Evolutionary conservation across 805 yeast species (phyloP), one percentile per base, ranked within the genome.

Genomic region (Ogataea angusta): DNA sequence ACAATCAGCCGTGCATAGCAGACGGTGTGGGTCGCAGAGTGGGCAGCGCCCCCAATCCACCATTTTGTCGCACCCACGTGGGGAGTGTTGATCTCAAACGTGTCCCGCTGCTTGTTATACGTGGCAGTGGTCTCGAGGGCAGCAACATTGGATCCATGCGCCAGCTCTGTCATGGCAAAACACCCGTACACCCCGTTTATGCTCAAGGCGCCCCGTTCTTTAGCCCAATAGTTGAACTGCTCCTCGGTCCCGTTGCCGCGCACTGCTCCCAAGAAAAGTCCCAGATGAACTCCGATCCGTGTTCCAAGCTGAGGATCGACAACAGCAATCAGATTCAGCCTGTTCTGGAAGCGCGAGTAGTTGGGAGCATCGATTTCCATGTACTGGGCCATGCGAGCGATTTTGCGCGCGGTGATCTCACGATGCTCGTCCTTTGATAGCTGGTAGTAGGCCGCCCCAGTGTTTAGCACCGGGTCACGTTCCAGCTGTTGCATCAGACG

Each of bases 21-120:
- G n/a, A 82, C 78, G 17, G 87, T 71, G 66, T 90, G 96, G 21
- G 90, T 87, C 5, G 96, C 87, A 15, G 95, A 82, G 63, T 87
- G 95, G 9, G 96, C 96, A 30, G 96, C 96, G 54, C 97, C 97
- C 34, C 97, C 97, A 56, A 90, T 90, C 97, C 97, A 90, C 96
- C 97, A 90, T 63, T 90, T 90, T 18, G 96, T 89, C 31, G 97
- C 96, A 26, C 95, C 90, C 40, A 85, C 63, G 58, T 89, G 85
- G 1, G 97, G 97, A 10, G 97, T 90, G 59, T 86, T 76, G 55
- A 90, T 79, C 40, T 75, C 60, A 57, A 90, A 85, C 48, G 80
- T 79, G 53, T 87, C 86, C 21, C 72, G 73, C 13, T 64, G 66
- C 14, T 69, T 66, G 60, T 87, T 82, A 60, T 74, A 90, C 15